Percentiles rank a stretch among this genome's conserved stretches.
Evolutionary conservation across 1,284 basidiomycete species (phyloP).

Genomic region (Sphagnurus paluster): DNA sequence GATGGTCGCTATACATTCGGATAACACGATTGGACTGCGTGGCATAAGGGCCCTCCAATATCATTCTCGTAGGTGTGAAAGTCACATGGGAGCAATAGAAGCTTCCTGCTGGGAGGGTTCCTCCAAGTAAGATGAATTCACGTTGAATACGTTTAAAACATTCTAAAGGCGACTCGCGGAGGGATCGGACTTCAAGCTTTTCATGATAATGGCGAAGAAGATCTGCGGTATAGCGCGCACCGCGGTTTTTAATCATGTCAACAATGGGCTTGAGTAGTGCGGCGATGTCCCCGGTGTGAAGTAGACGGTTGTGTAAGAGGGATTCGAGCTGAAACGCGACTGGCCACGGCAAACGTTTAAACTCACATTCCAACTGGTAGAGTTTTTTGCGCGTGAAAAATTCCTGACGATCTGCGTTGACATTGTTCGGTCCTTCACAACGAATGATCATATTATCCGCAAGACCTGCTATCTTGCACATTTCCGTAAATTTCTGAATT

Average conservation of each 20-base stretch:
- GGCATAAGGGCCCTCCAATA: constrained; percentile 71
- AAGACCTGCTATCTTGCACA: constrained; percentile 57
- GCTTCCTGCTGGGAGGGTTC: constrained; percentile 29
- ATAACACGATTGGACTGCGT: constrained; percentile 67
- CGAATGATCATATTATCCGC: constrained; percentile 30
- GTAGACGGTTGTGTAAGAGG: constrained; percentile 55
- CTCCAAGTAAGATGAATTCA: constrained; percentile 24
- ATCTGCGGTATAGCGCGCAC: constrained; percentile 37
- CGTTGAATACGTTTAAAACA: constrained; percentile 48
- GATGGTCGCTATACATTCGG: constrained; percentile 54
- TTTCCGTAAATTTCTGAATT: constrained; percentile 44
- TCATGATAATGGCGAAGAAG: constrained; percentile 55
- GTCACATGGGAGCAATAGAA: constrained; percentile 65
- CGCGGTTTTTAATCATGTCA: constrained; percentile 35
- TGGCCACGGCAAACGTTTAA: constrained; percentile 51
- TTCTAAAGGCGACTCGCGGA: constrained; percentile 42
- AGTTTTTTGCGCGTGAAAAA: constrained; percentile 54
- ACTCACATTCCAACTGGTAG: constrained; percentile 40
- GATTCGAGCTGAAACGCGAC: constrained; percentile 73
- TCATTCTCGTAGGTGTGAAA: constrained; percentile 69
- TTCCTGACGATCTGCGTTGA: constrained; percentile 46
- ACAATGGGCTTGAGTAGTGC: constrained; percentile 43
- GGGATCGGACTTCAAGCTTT: constrained; percentile 39
- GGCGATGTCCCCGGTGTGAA: constrained; percentile 57
- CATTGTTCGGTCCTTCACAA: constrained; percentile 27